Conservation (phyloP, 2,329 filamentous ascomycete genomes). For the Cordyceps fumosorosea region DNA sequence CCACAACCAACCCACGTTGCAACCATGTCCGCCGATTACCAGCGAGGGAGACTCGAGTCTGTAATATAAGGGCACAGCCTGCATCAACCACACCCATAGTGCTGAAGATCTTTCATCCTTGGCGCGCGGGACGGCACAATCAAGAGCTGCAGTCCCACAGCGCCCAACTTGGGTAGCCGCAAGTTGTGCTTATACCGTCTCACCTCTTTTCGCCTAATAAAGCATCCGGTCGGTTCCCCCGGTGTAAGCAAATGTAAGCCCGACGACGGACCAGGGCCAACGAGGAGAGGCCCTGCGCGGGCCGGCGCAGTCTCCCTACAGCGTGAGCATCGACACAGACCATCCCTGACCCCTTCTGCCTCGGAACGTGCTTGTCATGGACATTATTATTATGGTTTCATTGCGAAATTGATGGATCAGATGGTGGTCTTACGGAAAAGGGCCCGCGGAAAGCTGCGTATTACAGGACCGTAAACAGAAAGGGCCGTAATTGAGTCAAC, state of each 20-base stretch:
- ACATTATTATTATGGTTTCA: not conserved
- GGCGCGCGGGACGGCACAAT: not conserved
- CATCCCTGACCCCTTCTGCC: not conserved
- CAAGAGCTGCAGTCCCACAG: not conserved
- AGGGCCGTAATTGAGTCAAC: not conserved
- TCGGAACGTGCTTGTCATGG: not conserved
- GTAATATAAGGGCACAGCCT: too few relatives aligned
- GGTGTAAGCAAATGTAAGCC: conserved; percentile 9
- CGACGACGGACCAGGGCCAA: not conserved
- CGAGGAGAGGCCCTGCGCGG: not conserved
- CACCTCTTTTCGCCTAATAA: conserved; percentile 5
- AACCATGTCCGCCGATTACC: too few relatives aligned
- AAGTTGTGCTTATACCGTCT: conserved; percentile 13
- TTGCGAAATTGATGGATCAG: not conserved
- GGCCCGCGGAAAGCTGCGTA: not conserved
- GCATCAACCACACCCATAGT: too few relatives aligned
- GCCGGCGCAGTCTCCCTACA: not conserved
- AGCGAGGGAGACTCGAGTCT: too few relatives aligned
- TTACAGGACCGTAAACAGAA: not conserved
- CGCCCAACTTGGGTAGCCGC: not conserved
- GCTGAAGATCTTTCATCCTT: not conserved
- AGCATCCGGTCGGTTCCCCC: not conserved
- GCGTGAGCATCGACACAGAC: not conserved
- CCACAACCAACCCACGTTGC: too few relatives aligned
- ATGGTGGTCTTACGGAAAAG: not conserved